A percentile compares a stretch with the other conserved stretches of the same genome.
Conservation (phyloP, 495 filamentous ascomycete species). For the Penicillium tannophilum region DNA sequence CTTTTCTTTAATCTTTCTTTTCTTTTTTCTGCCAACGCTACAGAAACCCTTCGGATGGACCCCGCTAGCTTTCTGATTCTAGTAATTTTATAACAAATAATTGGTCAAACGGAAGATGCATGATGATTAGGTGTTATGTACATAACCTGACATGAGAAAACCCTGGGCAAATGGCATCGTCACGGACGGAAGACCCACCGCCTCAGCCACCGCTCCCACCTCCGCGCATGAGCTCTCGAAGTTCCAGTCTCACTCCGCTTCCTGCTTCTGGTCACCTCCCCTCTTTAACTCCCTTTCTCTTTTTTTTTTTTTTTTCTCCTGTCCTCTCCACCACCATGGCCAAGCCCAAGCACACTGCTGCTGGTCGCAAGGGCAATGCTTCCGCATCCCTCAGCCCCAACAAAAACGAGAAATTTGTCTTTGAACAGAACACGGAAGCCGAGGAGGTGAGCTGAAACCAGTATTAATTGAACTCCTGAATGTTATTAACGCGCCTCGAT, state of each 20-base stretch:
- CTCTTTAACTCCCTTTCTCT: slow-evolving; percentile 17
- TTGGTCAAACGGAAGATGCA: too few species aligned
- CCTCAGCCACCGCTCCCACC: slow-evolving; percentile 20
- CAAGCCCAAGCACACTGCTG: slow-evolving; percentile 51
- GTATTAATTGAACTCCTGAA: neutral
- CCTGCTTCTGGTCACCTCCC: slow-evolving; percentile 22
- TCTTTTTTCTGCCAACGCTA: too few species aligned
- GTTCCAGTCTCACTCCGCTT: slow-evolving; percentile 22
- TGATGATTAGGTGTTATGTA: neutral
- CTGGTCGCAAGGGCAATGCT: slow-evolving; percentile 54
- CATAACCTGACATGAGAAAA: neutral
- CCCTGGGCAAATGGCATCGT: neutral
- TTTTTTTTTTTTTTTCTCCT: slow-evolving; percentile 16
- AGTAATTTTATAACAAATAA: too few species aligned
- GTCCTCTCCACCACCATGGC: slow-evolving; percentile 53
- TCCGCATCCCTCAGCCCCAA: slow-evolving; percentile 62
- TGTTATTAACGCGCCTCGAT: neutral
- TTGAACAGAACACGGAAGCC: slow-evolving; percentile 48
- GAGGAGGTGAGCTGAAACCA: slow-evolving; percentile 45
- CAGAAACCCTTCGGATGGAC: too few species aligned
- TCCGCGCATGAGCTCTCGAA: slow-evolving; percentile 23
- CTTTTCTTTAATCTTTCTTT: neutral
- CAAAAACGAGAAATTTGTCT: slow-evolving; percentile 46
- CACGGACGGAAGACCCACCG: slow-evolving; percentile 1
- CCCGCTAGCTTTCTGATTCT: too few species aligned